phyloP scores from a whole-genome alignment of 1,139 yeast species.

The Sugiyamaella novakii region DNA sequence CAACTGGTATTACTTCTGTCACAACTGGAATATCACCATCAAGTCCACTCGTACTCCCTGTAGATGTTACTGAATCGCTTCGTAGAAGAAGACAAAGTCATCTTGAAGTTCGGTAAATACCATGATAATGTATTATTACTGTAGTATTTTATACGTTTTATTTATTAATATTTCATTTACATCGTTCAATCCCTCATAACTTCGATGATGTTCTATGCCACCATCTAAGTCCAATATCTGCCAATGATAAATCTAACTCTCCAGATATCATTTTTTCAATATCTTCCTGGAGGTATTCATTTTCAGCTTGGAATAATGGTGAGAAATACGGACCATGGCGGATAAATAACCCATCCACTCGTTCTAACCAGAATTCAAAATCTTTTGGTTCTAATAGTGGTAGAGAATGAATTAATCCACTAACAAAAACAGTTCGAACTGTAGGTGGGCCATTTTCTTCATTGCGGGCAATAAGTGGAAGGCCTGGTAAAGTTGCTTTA shows the following conservation, averaged over 20 bases:
- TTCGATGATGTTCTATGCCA: conserved; percentile 48
- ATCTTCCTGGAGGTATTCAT: conserved; percentile 39
- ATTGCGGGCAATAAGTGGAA: conserved; percentile 44
- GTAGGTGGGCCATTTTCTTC: conserved; percentile 45
- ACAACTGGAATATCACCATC: conserved; percentile 6
- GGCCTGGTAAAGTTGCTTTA: conserved; percentile 35
- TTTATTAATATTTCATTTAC: background rate
- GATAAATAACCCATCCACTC: conserved; percentile 16
- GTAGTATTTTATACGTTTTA: too few relatives aligned
- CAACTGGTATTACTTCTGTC: background rate
- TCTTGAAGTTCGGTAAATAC: conserved; percentile 22
- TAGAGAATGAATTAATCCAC: conserved; percentile 53
- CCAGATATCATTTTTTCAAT: conserved; percentile 50
- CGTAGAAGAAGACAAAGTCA: conserved; percentile 23
- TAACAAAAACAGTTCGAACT: conserved; percentile 54
- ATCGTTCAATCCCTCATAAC: conserved; percentile 1
- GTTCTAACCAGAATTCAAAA: conserved; percentile 51
- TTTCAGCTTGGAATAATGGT: conserved; percentile 37
- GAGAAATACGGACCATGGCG: conserved; percentile 22
- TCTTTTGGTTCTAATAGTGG: conserved; percentile 55
- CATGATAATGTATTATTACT: too few relatives aligned
- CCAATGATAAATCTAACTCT: conserved; percentile 58
- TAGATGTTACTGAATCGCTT: conserved; percentile 17
- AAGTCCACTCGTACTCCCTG: conserved; percentile 17
- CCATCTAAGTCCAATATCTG: conserved; percentile 67